Conservation (phyloP, 106 monocot species). For the Phalaenopsis equestris region DNA sequence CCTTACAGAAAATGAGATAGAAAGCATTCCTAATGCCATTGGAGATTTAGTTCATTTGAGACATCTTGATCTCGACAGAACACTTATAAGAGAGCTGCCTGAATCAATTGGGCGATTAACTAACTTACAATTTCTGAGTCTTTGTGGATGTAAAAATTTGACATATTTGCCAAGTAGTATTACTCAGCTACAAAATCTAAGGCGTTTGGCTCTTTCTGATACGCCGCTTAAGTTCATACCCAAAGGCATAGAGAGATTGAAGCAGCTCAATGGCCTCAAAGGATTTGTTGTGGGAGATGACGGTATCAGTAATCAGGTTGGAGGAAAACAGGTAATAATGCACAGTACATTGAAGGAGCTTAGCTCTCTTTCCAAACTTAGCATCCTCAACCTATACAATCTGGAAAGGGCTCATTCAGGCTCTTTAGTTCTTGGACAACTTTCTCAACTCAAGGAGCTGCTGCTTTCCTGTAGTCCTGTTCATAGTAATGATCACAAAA, state of each 20-base stretch:
- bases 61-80: slow-evolving; percentile 17
- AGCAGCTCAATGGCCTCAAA: slow-evolving; percentile 15
- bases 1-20: slow-evolving; percentile 9
- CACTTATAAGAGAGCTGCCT: slow-evolving; percentile 18
- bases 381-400: slow-evolving; percentile 11
- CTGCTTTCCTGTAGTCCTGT: not conserved
- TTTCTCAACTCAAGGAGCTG: not conserved
- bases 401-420: slow-evolving; percentile 21
- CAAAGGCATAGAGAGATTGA: slow-evolving; percentile 19
- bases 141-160: slow-evolving; percentile 12
- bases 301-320: not conserved
- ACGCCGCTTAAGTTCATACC: slow-evolving; percentile 21
- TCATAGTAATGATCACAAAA: not conserved
- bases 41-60: slow-evolving; percentile 27
- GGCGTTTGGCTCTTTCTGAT: slow-evolving; percentile 3
- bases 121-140: slow-evolving; percentile 25
- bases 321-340: not conserved
- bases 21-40: slow-evolving; percentile 16
- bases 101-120: slow-evolving; percentile 25
- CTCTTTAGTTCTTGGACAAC: not conserved
- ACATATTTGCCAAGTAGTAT: slow-evolving; percentile 15
- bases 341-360: slow-evolving; percentile 25
- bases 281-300: slow-evolving; percentile 23
- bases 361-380: slow-evolving; percentile 12
- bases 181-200: slow-evolving; percentile 13